A percentile compares a stretch with the other conserved stretches of the same genome.
Conservation (phyloP, 1,284 basidiomycete species). For the Trichosporon faecale region DNA sequence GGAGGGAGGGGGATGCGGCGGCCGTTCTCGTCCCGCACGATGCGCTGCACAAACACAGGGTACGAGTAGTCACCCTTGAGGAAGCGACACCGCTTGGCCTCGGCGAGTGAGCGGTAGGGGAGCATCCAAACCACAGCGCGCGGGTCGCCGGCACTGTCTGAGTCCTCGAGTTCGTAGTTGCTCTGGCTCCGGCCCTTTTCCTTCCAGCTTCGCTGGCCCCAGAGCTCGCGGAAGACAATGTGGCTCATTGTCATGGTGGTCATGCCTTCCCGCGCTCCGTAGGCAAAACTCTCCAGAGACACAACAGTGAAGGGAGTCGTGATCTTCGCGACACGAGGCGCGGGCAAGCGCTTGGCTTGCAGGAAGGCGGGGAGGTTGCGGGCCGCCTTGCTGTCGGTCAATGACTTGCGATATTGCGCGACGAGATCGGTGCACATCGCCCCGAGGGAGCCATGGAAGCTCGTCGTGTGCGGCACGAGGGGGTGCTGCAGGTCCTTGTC, state of each 20-base stretch:
- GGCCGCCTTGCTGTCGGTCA: neutral
- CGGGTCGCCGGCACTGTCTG: neutral
- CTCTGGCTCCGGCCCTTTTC: slow-evolving; percentile 36
- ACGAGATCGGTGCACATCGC: slow-evolving; percentile 30
- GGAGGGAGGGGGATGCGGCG: neutral
- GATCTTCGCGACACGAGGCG: slow-evolving; percentile 42
- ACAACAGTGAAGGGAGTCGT: slow-evolving; percentile 44
- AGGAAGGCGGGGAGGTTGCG: slow-evolving; percentile 36
- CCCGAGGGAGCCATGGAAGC: slow-evolving; percentile 34
- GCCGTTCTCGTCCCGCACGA: slow-evolving; percentile 10
- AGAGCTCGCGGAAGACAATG: slow-evolving; percentile 68
- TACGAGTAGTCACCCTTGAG: slow-evolving; percentile 43
- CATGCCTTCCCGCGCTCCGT: slow-evolving; percentile 66
- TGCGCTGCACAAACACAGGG: slow-evolving; percentile 29
- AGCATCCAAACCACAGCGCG: slow-evolving; percentile 41
- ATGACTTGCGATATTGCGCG: slow-evolving; percentile 24
- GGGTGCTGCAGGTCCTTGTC: slow-evolving; percentile 1
- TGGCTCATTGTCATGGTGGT: slow-evolving; percentile 77
- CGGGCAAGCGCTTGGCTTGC: slow-evolving; percentile 36
- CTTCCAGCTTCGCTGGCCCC: slow-evolving; percentile 51
- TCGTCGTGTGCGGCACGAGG: neutral
- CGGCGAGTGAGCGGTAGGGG: slow-evolving; percentile 44
- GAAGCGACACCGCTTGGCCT: slow-evolving; percentile 46
- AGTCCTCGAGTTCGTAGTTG: slow-evolving; percentile 33
- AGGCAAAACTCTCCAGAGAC: slow-evolving; percentile 60